Percentiles rank a stretch among this genome's conserved stretches.
These are phyloP conservation scores for Aspergillus baeticus DNA, from an alignment of 495 filamentous ascomycete genomes.

Conservation along the genomic window DNA sequence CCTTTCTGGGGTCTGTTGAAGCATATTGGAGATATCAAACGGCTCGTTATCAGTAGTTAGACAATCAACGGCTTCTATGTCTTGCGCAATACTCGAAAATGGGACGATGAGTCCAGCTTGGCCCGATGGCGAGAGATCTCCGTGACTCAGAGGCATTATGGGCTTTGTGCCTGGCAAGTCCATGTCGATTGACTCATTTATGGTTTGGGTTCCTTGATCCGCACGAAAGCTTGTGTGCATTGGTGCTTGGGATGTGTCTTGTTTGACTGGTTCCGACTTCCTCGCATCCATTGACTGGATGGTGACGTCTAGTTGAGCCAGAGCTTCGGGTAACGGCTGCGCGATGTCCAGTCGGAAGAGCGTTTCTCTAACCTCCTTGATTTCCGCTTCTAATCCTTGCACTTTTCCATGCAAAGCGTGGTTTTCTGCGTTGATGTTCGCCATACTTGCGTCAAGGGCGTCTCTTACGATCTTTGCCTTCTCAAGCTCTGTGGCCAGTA, in stretches of 20 bases:
- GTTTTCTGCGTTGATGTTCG: constrained; percentile 26
- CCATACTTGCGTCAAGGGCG: constrained; percentile 21
- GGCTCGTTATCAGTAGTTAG: constrained; percentile 21
- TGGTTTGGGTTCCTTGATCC: not conserved
- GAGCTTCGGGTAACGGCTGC: constrained; percentile 17
- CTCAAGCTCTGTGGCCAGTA: constrained; percentile 14
- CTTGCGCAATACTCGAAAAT: constrained; percentile 25
- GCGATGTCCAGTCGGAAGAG: constrained; percentile 13
- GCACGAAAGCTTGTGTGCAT: not conserved
- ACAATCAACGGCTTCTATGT: constrained; percentile 12
- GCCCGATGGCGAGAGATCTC: constrained; percentile 3
- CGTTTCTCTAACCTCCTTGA: constrained; percentile 21
- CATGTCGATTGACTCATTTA: constrained; percentile 12
- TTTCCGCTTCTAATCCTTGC: constrained; percentile 27
- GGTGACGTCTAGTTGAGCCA: constrained; percentile 18
- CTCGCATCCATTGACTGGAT: constrained; percentile 11
- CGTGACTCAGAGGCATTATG: not conserved
- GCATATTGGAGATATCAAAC: constrained; percentile 30
- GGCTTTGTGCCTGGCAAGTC: not conserved
- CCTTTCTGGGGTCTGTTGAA: constrained; percentile 26
- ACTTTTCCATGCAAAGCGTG: constrained; percentile 24
- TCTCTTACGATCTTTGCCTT: constrained; percentile 14
- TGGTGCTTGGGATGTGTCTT: not conserved
- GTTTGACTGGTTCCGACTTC: not conserved
- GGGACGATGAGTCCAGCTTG: constrained; percentile 23